Percentiles rank a stretch among this genome's conserved stretches.
Evolutionary conservation across 1,284 basidiomycete genomes (phyloP).

Genomic region (Psilocybe mexicana): DNA sequence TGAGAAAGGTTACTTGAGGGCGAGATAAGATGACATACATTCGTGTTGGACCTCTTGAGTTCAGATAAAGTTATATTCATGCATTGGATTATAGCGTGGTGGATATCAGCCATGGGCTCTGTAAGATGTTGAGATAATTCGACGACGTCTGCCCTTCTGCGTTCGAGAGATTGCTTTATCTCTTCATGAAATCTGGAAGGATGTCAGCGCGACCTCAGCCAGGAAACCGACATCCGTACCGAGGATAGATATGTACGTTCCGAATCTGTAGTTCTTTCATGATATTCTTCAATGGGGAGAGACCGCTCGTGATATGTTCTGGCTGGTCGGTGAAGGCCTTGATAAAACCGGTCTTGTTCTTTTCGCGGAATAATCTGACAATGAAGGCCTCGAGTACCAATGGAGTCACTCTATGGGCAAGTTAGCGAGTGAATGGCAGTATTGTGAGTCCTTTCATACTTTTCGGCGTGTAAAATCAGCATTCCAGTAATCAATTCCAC

Average conservation of each 20-base stretch:
- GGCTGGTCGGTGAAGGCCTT: conserved; percentile 98
- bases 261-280: conserved; percentile 91
- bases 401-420: conserved; percentile 68
- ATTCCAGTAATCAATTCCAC: conserved; percentile 87
- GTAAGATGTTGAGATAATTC: conserved; percentile 90
- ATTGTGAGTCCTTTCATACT: conserved; percentile 42
- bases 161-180: conserved; percentile 79
- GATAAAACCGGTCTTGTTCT: conserved; percentile 87
- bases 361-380: conserved; percentile 83
- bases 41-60: conserved; percentile 85
- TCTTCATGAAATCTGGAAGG: conserved; percentile 80
- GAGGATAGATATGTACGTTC: conserved; percentile 88
- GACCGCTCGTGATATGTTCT: conserved; percentile 89
- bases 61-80: conserved; percentile 92
- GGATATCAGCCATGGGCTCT: conserved; percentile 87
- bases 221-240: conserved; percentile 48
- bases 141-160: conserved; percentile 87
- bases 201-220: background rate
- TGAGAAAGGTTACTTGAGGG: background rate
- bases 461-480: conserved; percentile 93
- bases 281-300: conserved; percentile 90
- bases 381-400: conserved; percentile 90
- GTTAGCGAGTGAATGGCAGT: background rate
- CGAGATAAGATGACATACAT: conserved; percentile 46
- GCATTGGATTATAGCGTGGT: conserved; percentile 91